phyloP scores from a whole-genome alignment of 2,329 filamentous ascomycete genomes.

The Fusarium citri region DNA sequence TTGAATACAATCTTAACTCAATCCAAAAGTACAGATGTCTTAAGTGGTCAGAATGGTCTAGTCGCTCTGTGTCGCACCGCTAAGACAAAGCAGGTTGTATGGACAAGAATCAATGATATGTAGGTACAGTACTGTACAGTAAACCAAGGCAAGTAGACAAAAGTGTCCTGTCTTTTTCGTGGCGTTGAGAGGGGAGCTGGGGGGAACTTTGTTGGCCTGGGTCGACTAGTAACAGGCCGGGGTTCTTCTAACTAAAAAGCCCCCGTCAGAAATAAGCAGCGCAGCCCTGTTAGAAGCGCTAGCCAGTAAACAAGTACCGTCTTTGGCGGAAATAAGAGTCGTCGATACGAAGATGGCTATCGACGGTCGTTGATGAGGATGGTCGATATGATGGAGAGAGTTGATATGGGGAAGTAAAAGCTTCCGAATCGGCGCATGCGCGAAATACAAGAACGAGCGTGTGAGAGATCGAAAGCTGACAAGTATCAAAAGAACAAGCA shows the following conservation, averaged over 20 bases:
- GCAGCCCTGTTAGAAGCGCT: constrained; percentile 29
- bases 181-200: constrained; percentile 44
- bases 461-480: not conserved
- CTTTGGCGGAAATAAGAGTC: not conserved
- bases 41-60: constrained; percentile 15
- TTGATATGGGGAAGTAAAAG: constrained; percentile 10
- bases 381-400: not conserved
- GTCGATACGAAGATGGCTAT: constrained; percentile 17
- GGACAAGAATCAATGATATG: constrained; percentile 5
- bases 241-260: constrained; percentile 14
- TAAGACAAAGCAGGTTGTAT: constrained; percentile 19
- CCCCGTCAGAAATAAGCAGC: constrained; percentile 35
- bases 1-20: constrained; percentile 12
- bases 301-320: constrained; percentile 17
- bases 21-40: constrained; percentile 38
- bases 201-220: constrained; percentile 40
- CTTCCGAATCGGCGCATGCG: constrained; percentile 12
- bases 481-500: constrained; percentile 12
- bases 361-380: constrained; percentile 5
- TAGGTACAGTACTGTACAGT: not conserved
- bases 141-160: not conserved
- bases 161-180: constrained; percentile 36
- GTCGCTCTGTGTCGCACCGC: constrained; percentile 11
- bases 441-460: constrained; percentile 22
- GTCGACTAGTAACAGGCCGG: constrained; percentile 32